Conservation (phyloP, 768 basidiomycete species). For the Lentinula aciculospora region DNA sequence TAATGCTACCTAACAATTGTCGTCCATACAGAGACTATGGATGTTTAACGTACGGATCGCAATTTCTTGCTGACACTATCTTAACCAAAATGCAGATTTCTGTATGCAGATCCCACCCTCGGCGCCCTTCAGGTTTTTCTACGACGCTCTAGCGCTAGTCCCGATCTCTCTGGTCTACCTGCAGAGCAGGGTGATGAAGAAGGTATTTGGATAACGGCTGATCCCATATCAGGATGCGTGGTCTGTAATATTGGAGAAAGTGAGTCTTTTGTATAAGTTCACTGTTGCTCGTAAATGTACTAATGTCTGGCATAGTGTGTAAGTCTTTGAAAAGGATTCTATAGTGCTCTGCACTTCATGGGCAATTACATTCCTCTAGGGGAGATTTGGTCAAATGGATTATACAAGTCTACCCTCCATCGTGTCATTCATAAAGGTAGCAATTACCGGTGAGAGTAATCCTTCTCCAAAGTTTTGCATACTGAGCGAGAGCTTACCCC, state of each 20-base stretch:
- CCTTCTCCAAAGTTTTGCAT: background rate
- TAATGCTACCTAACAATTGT: background rate
- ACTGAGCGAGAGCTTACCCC: background rate
- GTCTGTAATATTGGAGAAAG: slow-evolving; percentile 94
- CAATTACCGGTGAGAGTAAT: slow-evolving; percentile 53
- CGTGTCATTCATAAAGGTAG: slow-evolving; percentile 73
- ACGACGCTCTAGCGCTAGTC: slow-evolving; percentile 29
- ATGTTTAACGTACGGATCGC: slow-evolving; percentile 66
- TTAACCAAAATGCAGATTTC: slow-evolving; percentile 46
- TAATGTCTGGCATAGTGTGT: background rate
- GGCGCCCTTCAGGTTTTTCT: slow-evolving; percentile 82
- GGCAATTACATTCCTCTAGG: slow-evolving; percentile 53
- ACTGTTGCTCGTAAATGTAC: background rate
- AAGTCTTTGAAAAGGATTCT: background rate
- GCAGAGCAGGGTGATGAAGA: slow-evolving; percentile 49
- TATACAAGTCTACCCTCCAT: slow-evolving; percentile 88
- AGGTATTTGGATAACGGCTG: slow-evolving; percentile 77
- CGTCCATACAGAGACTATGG: slow-evolving; percentile 69
- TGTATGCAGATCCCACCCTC: slow-evolving; percentile 78
- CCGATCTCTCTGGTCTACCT: slow-evolving; percentile 31
- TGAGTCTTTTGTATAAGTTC: slow-evolving; percentile 27
- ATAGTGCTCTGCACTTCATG: background rate
- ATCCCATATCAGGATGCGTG: slow-evolving; percentile 77
- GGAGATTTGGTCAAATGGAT: slow-evolving; percentile 86
- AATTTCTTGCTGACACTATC: background rate